Evolutionary conservation across 2,329 filamentous ascomycete species (phyloP).

Genomic region (Capronia epimyces): DNA sequence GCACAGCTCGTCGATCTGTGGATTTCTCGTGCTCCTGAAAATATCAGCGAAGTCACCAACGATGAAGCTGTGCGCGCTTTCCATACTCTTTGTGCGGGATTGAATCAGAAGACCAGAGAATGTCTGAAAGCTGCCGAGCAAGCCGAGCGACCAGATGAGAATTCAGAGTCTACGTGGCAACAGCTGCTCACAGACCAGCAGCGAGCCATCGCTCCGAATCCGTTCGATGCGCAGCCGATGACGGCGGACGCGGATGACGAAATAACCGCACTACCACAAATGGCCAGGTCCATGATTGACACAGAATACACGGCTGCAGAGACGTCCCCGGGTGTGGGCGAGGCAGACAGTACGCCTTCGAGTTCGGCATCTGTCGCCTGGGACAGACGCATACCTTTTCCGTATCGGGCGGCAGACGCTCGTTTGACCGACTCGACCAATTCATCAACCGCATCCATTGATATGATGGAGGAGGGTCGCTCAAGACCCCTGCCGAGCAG

Average conservation of each 20-base stretch:
- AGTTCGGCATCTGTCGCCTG: conserved; percentile 41
- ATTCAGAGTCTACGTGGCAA: conserved; percentile 46
- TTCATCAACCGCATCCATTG: conserved; percentile 38
- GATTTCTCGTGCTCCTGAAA: conserved; percentile 39
- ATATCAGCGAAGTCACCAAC: conserved; percentile 38
- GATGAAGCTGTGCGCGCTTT: conserved; percentile 40
- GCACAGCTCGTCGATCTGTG: conserved; percentile 68
- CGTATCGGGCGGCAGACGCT: conserved; percentile 37
- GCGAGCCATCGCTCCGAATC: conserved; percentile 25
- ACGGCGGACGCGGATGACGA: conserved; percentile 11
- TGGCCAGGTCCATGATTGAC: conserved; percentile 13
- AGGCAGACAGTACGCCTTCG: conserved; percentile 43
- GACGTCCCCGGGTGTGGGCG: conserved; percentile 15
- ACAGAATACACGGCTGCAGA: conserved; percentile 9
- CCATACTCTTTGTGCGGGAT: conserved; percentile 40
- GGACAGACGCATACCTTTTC: conserved; percentile 42
- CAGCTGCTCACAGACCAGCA: conserved; percentile 47
- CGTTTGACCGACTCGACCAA: conserved; percentile 44
- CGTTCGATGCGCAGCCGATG: conserved; percentile 16
- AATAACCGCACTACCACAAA: conserved; percentile 28
- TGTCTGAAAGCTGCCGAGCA: conserved; percentile 45
- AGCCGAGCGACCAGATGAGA: conserved; percentile 45
- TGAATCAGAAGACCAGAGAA: conserved; percentile 42
- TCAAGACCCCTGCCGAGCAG: conserved; percentile 34
- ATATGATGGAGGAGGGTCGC: conserved; percentile 40